phyloP scores from a whole-genome alignment of 176 grass and related monocot species.

The Triticum urartu region DNA sequence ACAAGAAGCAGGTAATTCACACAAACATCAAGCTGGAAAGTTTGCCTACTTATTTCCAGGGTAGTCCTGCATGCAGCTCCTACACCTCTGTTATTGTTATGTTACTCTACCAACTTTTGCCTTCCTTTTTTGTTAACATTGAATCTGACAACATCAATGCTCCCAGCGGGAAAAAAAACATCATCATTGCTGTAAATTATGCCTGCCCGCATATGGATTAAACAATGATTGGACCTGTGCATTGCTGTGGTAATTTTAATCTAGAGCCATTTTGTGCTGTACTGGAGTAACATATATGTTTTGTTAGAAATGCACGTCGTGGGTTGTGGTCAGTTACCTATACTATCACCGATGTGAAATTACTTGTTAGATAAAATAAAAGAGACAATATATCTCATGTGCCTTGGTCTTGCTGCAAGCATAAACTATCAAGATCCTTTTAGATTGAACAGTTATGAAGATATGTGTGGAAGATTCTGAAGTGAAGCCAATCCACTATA shows the following conservation, averaged over 20 bases:
- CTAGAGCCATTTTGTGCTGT: background rate
- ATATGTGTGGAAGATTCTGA: background rate
- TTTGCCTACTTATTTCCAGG: constrained; percentile 78
- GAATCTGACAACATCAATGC: background rate
- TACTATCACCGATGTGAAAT: background rate
- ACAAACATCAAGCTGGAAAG: constrained; percentile 98
- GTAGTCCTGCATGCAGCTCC: constrained; percentile 21
- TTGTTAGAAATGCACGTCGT: background rate
- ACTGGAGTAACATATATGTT: background rate
- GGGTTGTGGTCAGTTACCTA: background rate
- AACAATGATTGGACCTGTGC: background rate
- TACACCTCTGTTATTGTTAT: background rate
- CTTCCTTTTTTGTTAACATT: background rate
- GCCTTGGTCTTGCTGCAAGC: background rate
- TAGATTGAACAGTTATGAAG: too few relatives aligned
- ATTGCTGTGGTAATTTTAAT: background rate
- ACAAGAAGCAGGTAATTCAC: constrained; percentile 91
- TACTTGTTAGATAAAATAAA: background rate
- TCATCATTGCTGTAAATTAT: background rate
- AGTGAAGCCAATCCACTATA: background rate
- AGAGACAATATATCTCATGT: background rate
- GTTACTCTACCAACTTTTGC: background rate
- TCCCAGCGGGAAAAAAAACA: too few relatives aligned
- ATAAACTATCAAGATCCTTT: background rate
- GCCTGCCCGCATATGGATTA: background rate